Percentiles rank a stretch among this genome's conserved stretches.
Evolutionary conservation across 306 rosid species (phyloP).

Genomic region (Dryas drummondii): DNA sequence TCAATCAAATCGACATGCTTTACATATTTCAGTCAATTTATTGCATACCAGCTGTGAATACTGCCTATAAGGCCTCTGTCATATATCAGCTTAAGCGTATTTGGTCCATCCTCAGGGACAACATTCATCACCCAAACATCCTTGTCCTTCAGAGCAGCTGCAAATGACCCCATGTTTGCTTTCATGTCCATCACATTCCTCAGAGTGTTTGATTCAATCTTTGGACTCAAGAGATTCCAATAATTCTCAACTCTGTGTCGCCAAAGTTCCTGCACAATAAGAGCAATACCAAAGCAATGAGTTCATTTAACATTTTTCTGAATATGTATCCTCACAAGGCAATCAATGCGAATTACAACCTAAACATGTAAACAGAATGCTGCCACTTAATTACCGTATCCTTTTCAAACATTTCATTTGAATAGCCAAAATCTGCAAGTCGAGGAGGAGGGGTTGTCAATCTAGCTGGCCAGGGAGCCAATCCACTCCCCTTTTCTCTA

Average conservation of each 20-base stretch:
- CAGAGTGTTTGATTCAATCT: slow-evolving; percentile 54
- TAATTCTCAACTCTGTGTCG: slow-evolving; percentile 71
- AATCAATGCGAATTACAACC: not conserved
- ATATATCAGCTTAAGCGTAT: slow-evolving; percentile 80
- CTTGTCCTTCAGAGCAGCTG: slow-evolving; percentile 80
- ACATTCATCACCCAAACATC: slow-evolving; percentile 98
- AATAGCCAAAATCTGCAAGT: slow-evolving; percentile 88
- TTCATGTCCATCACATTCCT: slow-evolving; percentile 98
- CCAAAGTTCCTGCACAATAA: slow-evolving; percentile 71
- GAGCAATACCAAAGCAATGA: slow-evolving; percentile 25
- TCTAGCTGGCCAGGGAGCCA: slow-evolving; percentile 96
- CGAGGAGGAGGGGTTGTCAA: slow-evolving; percentile 88
- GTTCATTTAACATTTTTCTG: not conserved
- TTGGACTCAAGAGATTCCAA: slow-evolving; percentile 77
- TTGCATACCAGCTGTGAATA: slow-evolving; percentile 69
- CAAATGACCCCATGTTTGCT: slow-evolving; percentile 88
- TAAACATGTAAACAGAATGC: slow-evolving; percentile 16
- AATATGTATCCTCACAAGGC: not conserved
- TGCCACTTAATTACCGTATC: slow-evolving; percentile 61
- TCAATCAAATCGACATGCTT: not conserved
- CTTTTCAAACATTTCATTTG: slow-evolving; percentile 78
- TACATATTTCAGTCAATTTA: not conserved
- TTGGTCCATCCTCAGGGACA: slow-evolving; percentile 78
- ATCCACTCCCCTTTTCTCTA: slow-evolving; percentile 73
- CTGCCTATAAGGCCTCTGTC: slow-evolving; percentile 95